Percentiles rank a stretch among this genome's conserved stretches.
Conservation (phyloP, 345 rosid species). For the Microthlaspi erraticum region DNA sequence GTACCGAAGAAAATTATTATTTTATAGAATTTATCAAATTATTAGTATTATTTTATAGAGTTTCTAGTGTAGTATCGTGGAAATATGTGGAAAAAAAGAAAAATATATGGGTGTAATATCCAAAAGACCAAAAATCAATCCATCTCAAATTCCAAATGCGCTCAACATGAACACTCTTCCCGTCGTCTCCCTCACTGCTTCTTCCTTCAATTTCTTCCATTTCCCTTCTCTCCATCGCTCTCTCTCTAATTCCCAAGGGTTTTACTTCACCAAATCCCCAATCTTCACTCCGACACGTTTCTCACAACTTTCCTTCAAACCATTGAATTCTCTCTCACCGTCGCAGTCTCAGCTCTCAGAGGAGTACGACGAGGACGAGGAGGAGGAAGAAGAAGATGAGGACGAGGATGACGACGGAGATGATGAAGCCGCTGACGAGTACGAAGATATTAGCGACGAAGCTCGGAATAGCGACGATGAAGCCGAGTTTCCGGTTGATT, state of each 20-base stretch:
- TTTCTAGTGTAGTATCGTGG: too few species aligned
- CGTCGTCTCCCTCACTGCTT: conserved; percentile 49
- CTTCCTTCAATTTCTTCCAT: conserved; percentile 41
- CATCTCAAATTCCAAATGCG: conserved; percentile 43
- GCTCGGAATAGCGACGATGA: conserved; percentile 57
- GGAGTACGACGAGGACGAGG: conserved; percentile 58
- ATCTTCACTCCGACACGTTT: conserved; percentile 37
- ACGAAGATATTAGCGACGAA: conserved; percentile 50
- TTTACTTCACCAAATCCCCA: conserved; percentile 43
- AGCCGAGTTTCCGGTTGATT: conserved; percentile 47
- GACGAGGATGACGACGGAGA: conserved; percentile 61
- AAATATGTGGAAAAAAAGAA: neutral
- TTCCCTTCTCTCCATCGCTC: conserved; percentile 23
- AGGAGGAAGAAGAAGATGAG: conserved; percentile 52
- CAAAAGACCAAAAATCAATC: conserved; percentile 27
- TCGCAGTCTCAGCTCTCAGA: conserved; percentile 65
- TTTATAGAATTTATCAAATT: too few species aligned
- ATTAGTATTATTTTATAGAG: too few species aligned
- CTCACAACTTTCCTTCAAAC: conserved; percentile 43
- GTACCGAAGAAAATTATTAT: too few species aligned
- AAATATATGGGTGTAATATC: conserved; percentile 28
- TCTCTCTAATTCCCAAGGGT: conserved; percentile 42
- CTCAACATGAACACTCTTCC: conserved; percentile 63
- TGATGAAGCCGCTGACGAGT: conserved; percentile 66
- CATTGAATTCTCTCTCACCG: conserved; percentile 56